These are phyloP conservation scores for Ilyonectria destructans DNA, from an alignment of 2,329 filamentous ascomycete genomes.

Conservation along the genomic window DNA sequence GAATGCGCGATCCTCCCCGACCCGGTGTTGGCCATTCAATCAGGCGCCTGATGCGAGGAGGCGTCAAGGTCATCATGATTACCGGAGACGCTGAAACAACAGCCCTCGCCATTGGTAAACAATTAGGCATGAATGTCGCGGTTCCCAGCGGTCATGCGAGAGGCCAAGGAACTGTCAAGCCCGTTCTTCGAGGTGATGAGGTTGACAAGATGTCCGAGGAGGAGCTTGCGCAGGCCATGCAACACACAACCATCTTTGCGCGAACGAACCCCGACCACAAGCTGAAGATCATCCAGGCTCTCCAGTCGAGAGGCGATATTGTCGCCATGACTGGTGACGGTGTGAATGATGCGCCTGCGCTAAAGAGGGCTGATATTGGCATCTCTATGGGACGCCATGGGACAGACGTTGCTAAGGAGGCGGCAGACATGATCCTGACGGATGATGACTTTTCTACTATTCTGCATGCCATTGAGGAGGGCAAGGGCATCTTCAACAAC, in stretches of 20 bases:
- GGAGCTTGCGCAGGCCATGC: slow-evolving; percentile 88
- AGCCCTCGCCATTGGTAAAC: slow-evolving; percentile 92
- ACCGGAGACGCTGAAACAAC: slow-evolving; percentile 97
- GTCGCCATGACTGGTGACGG: slow-evolving; percentile 99
- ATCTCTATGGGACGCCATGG: slow-evolving; percentile 97
- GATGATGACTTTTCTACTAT: slow-evolving; percentile 95
- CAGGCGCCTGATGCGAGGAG: slow-evolving; percentile 89
- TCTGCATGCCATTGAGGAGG: slow-evolving; percentile 95
- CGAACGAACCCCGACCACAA: slow-evolving; percentile 98
- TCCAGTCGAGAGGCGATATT: slow-evolving; percentile 94
- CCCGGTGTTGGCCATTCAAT: slow-evolving; percentile 93
- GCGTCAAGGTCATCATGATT: slow-evolving; percentile 99
- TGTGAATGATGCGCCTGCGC: slow-evolving; percentile 95
- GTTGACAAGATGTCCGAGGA: slow-evolving; percentile 93
- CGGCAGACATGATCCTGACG: slow-evolving; percentile 93
- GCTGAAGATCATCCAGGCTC: slow-evolving; percentile 93
- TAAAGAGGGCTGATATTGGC: slow-evolving; percentile 98
- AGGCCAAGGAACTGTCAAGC: slow-evolving; percentile 74
- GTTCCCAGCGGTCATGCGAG: slow-evolving; percentile 66
- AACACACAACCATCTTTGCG: slow-evolving; percentile 93
- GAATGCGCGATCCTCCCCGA: slow-evolving; percentile 97
- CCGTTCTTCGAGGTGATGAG: slow-evolving; percentile 90
- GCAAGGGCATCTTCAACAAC: slow-evolving; percentile 99
- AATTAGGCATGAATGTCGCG: slow-evolving; percentile 92
- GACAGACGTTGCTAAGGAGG: slow-evolving; percentile 97